Evolutionary conservation across 495 filamentous ascomycete species (phyloP), one percentile per base, ranked within the genome.

Genomic region (Neurospora cerealis): DNA sequence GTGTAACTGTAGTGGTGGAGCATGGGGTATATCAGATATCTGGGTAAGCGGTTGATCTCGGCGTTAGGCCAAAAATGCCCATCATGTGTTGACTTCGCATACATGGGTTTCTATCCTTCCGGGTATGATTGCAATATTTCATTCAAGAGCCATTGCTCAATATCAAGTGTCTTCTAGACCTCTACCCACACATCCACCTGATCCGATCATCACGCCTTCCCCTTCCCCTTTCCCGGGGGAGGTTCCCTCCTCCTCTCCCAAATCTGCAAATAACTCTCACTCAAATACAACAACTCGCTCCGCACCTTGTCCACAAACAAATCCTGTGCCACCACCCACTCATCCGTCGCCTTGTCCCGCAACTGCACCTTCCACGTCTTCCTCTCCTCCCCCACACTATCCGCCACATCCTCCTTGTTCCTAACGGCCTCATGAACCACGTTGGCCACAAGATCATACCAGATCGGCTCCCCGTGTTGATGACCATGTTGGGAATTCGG

Each of bases 361-460:
- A 91, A 75, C 82, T 91, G 90, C 34, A 89, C 88, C 83, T 90
- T 85, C 93, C 95, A 91, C 73, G 93, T 92, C 80, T 96, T 95
- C 70, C 88, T 87, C 81, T 95, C 93, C 81, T 92, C 93, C 69
- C 94, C 79, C 1, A 76, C 92, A 19, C 90, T 92, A 72, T 94
- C 92, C 13, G 91, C 90, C 41, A 89, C 88, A 75, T 96, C 94
- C 60, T 88, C 83, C 89, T 92, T 78, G 81, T 87, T 77, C 80
- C 91, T 88, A 6, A 97, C 92, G 2, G 93, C 94, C 76, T 97
- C 94, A 78, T 97, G 92, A 72, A 94, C 96, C 73, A 99, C 92
- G 81, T 98, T 98, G 41, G 96, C 94, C 1, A 98, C 95, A 7
- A 99, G 89, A 80, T 99, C 96, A 80, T 98, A 99, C 86, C 92